phyloP scores from a whole-genome alignment of 148 eudicot species.

The Fagopyrum homotropicum region DNA sequence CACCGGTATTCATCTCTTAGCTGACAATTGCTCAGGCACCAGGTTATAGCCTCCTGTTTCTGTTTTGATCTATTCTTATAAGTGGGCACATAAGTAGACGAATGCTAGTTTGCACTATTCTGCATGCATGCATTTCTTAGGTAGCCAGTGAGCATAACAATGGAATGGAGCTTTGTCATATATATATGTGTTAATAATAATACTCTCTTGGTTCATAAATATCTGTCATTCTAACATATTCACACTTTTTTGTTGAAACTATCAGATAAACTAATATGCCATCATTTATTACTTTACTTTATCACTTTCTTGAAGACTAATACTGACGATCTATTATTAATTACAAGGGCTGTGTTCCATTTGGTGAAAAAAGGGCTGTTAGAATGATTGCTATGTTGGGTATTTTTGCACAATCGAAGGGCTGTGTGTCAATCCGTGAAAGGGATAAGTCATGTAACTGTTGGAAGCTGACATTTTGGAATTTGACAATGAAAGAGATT shows the following conservation, averaged over 20 bases:
- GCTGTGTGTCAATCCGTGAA: too few relatives aligned
- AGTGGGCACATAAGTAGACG: conserved; percentile 19
- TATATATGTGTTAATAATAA: neutral
- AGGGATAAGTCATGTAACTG: too few relatives aligned
- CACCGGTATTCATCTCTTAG: conserved; percentile 67
- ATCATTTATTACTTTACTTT: too few relatives aligned
- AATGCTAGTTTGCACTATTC: neutral
- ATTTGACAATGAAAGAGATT: neutral
- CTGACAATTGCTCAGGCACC: conserved; percentile 51
- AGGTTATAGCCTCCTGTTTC: conserved; percentile 42
- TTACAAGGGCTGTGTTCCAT: too few relatives aligned
- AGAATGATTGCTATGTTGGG: too few relatives aligned
- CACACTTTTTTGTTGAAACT: too few relatives aligned
- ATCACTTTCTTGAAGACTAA: too few relatives aligned
- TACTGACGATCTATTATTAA: too few relatives aligned
- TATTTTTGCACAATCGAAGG: too few relatives aligned
- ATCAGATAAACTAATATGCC: too few relatives aligned
- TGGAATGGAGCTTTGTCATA: neutral
- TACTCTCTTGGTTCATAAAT: neutral
- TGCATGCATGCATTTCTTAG: conserved; percentile 2
- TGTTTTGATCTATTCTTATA: conserved; percentile 35
- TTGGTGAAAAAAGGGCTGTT: too few relatives aligned
- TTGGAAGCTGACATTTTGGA: neutral
- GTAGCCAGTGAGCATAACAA: neutral
- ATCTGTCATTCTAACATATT: too few relatives aligned